These are phyloP conservation scores for Phytophthora tubulina DNA, from an alignment of 352 stramenopile species.

Conservation along the genomic window DNA sequence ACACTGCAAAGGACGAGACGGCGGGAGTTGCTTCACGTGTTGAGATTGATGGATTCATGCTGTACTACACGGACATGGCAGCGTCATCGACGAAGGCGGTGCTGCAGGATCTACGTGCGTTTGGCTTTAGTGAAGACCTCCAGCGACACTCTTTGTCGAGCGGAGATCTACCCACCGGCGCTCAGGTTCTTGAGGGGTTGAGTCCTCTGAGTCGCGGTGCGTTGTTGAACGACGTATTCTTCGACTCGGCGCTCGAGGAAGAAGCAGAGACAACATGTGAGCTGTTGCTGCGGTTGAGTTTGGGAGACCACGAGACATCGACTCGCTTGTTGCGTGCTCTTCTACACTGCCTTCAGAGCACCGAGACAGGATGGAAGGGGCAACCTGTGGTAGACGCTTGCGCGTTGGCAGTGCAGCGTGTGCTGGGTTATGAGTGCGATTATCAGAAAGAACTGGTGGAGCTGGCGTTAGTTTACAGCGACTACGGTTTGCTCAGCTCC, in stretches of 20 bases:
- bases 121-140: constrained; percentile 87
- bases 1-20: constrained; percentile 39
- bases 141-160: constrained; percentile 52
- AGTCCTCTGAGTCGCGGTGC: constrained; percentile 68
- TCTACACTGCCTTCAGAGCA: constrained; percentile 82
- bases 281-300: constrained; percentile 74
- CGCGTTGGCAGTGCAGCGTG: constrained; percentile 62
- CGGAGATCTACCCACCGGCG: constrained; percentile 40
- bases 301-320: constrained; percentile 70
- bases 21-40: constrained; percentile 46
- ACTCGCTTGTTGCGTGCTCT: constrained; percentile 71
- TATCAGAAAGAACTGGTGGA: constrained; percentile 77
- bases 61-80: constrained; percentile 86
- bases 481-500: constrained; percentile 79
- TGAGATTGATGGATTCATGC: constrained; percentile 80
- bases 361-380: constrained; percentile 89
- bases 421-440: constrained; percentile 69
- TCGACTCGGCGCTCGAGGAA: constrained; percentile 89
- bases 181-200: constrained; percentile 58
- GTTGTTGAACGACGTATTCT: constrained; percentile 83
- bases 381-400: constrained; percentile 86
- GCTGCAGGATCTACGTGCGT: constrained; percentile 79
- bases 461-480: constrained; percentile 65
- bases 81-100: constrained; percentile 82
- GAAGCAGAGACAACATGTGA: constrained; percentile 86